Base-by-base conservation (phyloP, 768 basidiomycete species). In the Russula sp. region DNA sequence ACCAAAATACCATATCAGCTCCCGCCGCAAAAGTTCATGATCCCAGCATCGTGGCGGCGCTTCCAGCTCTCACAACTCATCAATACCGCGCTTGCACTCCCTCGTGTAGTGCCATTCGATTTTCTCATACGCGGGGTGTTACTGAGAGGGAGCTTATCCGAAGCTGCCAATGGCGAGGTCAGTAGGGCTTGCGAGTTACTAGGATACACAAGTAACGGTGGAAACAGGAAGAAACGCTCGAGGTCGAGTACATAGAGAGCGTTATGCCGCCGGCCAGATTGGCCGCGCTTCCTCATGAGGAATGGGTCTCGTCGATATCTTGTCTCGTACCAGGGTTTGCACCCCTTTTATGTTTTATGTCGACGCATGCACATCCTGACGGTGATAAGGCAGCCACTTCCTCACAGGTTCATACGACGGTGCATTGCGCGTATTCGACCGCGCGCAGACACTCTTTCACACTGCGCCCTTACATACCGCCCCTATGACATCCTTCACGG, bases 51-150 rank as follows among this genome's bases (percentile, higher is more conserved):
- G 73, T 98, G 94, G 94, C 84, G 82, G 61, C 86, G 96, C n/a
- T 98, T 90, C 74, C 96, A 98, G 70, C 87, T 99, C 37, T 98
- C 95, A 1, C 94, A 98, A 64, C 87, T 98, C 48, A 86, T 99
- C 62, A 99, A 99, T 78, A 97, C 97, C 71, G 91, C 95, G 1
- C 78, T 98, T 32, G 80, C 82, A 31, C 82, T 89, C 18, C 73
- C 80, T 0, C 83, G 84, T 59, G 85, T 90, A 0, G 78, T 96
- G 3, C 95, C 94, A 0, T 98, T 98, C 72, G 95, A 99, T 74
- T 98, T 98, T 73, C 75, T 99, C 50, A 78, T 97, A 47, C 79
- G 82, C 50, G 92, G 93, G n/a, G 84, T 90, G 71, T 81, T 98
- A 13, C 73, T 98, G 3, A 77, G 89, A 51, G 79, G 82, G 0